A percentile compares a stretch with the other conserved stretches of the same genome.
Conservation (phyloP, 2,329 filamentous ascomycete genomes). For the Septoria linicola region DNA sequence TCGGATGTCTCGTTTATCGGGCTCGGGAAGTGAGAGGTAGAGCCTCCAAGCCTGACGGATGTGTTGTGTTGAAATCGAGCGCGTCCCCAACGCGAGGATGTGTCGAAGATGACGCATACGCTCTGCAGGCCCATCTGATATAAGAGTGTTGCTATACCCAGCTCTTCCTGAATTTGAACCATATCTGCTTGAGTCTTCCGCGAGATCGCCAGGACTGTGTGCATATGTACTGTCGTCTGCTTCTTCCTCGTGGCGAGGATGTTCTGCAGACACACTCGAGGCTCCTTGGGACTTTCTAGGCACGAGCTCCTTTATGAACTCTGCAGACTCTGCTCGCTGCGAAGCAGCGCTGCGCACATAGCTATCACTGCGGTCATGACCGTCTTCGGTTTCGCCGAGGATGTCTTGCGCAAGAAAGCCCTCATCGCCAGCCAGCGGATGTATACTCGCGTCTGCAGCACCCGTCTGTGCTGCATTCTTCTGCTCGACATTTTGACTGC, state of each 20-base stretch:
- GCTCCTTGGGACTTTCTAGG: no score
- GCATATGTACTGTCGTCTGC: background rate
- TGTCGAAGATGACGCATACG: conserved; percentile 15
- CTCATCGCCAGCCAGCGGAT: no score
- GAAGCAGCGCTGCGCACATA: no score
- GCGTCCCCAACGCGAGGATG: conserved; percentile 2
- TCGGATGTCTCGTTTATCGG: conserved; percentile 23
- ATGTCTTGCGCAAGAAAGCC: no score
- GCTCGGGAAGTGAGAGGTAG: conserved; percentile 35
- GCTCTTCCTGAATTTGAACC: background rate
- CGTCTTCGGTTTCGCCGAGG: no score
- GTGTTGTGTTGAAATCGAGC: background rate
- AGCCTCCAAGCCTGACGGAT: conserved; percentile 38
- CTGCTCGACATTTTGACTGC: background rate
- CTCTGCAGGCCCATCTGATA: background rate
- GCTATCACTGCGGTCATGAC: no score
- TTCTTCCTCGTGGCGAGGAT: background rate
- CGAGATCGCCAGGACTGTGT: conserved; percentile 6
- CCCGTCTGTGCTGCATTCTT: background rate
- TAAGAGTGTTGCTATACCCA: background rate
- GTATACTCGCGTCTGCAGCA: background rate
- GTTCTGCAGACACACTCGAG: background rate
- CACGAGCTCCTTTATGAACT: no score
- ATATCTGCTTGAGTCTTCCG: no score
- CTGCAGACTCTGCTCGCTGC: no score